A percentile compares a stretch with the other conserved stretches of the same genome.
Conservation (phyloP, 1,139 yeast genomes). For the Suhomyces bolitotheri region DNA sequence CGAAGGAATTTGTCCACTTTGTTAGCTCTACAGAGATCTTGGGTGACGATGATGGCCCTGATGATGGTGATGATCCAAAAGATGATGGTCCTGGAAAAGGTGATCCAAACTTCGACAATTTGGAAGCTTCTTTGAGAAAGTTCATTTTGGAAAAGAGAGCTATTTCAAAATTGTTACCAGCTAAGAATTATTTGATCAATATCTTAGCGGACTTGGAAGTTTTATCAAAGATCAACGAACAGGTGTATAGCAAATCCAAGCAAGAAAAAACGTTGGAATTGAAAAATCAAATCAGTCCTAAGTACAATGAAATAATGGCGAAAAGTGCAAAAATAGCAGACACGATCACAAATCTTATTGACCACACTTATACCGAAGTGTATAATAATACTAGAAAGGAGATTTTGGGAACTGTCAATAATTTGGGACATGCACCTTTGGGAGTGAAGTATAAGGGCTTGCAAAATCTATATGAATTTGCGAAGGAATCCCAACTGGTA, state of each 20-base stretch:
- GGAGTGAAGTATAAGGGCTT: conserved; percentile 58
- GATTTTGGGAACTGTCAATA: conserved; percentile 53
- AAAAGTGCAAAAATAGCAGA: conserved; percentile 59
- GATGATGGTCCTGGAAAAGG: conserved; percentile 14
- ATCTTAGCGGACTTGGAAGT: conserved; percentile 63
- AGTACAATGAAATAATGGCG: conserved; percentile 54
- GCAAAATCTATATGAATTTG: conserved; percentile 67
- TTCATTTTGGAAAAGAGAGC: conserved; percentile 90
- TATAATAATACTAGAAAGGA: conserved; percentile 61
- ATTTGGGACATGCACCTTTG: conserved; percentile 53
- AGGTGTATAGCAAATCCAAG: conserved; percentile 52
- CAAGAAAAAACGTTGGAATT: conserved; percentile 49
- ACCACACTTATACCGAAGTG: conserved; percentile 55
- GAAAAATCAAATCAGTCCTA: conserved; percentile 56
- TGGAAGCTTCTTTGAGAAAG: conserved; percentile 81
- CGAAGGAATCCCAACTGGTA: conserved; percentile 64
- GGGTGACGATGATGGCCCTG: conserved; percentile 32
- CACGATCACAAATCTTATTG: conserved; percentile 62
- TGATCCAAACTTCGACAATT: conserved; percentile 73
- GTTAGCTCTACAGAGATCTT: conserved; percentile 62
- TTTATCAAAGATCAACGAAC: conserved; percentile 62
- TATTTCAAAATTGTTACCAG: conserved; percentile 86
- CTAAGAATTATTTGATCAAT: conserved; percentile 77
- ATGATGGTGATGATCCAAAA: conserved; percentile 34
- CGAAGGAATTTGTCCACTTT: conserved; percentile 91